These are phyloP conservation scores for Aureobasidium leucospermi DNA, from an alignment of 2,329 filamentous ascomycete genomes.

Conservation along the genomic window DNA sequence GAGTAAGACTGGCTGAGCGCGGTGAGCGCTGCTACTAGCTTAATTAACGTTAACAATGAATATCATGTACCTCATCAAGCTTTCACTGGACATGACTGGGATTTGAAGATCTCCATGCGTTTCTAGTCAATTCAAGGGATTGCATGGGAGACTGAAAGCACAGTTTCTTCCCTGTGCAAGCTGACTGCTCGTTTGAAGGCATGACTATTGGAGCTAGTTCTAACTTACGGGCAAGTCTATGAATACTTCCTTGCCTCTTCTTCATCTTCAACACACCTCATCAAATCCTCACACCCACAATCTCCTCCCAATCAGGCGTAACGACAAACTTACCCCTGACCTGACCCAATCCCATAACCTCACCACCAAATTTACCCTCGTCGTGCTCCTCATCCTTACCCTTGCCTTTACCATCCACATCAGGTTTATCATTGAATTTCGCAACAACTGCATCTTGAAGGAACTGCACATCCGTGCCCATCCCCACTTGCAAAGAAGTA, in stretches of 20 bases:
- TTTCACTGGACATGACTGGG: no score
- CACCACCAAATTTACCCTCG: conserved; percentile 29
- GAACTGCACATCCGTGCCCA: conserved; percentile 50
- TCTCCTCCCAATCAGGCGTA: conserved; percentile 52
- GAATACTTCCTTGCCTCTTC: no score
- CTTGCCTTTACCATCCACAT: conserved; percentile 19
- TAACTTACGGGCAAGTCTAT: background rate
- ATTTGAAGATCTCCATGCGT: no score
- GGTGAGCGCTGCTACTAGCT: no score
- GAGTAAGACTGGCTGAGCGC: no score
- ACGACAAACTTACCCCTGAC: conserved; percentile 60
- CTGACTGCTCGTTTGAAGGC: no score
- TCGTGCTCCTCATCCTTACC: conserved; percentile 20
- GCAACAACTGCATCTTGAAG: conserved; percentile 52
- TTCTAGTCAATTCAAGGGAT: no score
- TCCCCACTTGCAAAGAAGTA: conserved; percentile 49
- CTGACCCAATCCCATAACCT: conserved; percentile 51
- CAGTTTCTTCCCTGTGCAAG: no score
- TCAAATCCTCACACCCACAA: conserved; percentile 28
- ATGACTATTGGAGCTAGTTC: no score
- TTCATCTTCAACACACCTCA: background rate
- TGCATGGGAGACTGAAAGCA: no score
- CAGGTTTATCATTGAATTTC: conserved; percentile 24
- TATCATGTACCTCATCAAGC: background rate
- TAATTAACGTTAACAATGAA: background rate